Base-by-base conservation (phyloP, 371 early-diverging fungal species). In the Mortierella sp. region DNA sequence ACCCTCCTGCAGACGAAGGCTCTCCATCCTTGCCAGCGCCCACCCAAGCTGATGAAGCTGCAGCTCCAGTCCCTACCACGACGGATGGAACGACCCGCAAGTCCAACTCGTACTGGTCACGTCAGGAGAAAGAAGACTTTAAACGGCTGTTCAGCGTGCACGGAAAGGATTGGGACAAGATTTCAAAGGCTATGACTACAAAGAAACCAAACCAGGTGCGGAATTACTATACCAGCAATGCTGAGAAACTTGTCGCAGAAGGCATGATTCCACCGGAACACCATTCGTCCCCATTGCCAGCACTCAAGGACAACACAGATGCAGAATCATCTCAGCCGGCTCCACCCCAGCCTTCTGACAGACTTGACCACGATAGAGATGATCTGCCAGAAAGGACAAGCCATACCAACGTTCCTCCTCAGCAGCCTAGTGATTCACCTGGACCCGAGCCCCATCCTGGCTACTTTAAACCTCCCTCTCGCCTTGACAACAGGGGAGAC, bases 161-260 rank as follows among this genome's bases (percentile, higher is more conserved):
- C 64, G 96, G 96, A 4, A 80, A 84, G 56, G 87, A 94, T 71
- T 96, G 94, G 93, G 92, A 90, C 6, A 81, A 81, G 34, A 82
- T 96, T 26, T 87, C 96, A 0, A 85, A 80, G 54, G 83, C 82
- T 1, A 83, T 96, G 69, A 89, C 89, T 34, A 80, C 90, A 2
- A 96, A 96, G 72, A 93, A 95, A 0, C 85, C 84, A 7, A 89
- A 89, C 19, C 96, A 96, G 79, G 93, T 90, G 14, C 91, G 95
- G 18, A 95, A 94, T 62, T 91, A 91, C 62, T 96, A 89, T 64
- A 79, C 82, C 10, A 90, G 89, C 57, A 89, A 92, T 64, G 86
- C 87, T 18, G 92, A 91, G 49, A 90, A 89, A 50, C 79, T 91
- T 48, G 82, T 81, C 0, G 60, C 90, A 41, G 90, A 86, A 26